Base-by-base conservation (phyloP, 768 basidiomycete species). In the Leccinellum luteum region DNA sequence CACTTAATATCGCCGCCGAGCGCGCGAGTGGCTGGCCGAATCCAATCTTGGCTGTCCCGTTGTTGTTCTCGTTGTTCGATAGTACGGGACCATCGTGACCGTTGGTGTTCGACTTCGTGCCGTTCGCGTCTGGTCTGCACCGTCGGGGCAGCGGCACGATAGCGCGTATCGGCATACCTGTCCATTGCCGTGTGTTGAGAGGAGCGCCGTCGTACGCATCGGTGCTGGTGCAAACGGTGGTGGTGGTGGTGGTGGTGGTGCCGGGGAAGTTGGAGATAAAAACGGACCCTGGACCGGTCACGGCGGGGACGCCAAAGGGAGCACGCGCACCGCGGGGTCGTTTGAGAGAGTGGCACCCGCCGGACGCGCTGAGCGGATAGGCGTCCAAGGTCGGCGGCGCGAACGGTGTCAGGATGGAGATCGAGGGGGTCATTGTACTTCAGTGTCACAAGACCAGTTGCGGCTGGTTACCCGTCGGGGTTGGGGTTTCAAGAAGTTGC, bases 111-210 rank as follows among this genome's bases (percentile, higher is more conserved):
- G n/a, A n/a, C n/a, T 14, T 32, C 3, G 32, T 12, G 30, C 30
- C 41, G 38, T 19, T 43, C n/a, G 41, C 5, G 5, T 43, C 41
- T 14, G 32, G 19, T 43, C 4, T 19, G n/a, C n/a, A 43, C n/a
- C 31, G 19, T 4, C 56, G 64, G 1, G 67, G 67, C 0, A 68
- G 65, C 0, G 67, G 65, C 0, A 59, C 28, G 59, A 65, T 60
- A 19, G 67, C 67, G 49, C 67, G 67, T 28, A 69, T 58, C 19
- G 67, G 68, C 7, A 47, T 14, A 6, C 68, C 67, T 2, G 63
- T 55, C 68, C 68, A 65, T 14, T 23, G 56, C 19, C 54, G 44
- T 31, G 3, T 43, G 15, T 49, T 35, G 7, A 9, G 5, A 15
- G 5, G 4, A 51, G 12, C 38, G 41, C 35, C 41, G 45, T 63